phyloP scores from a whole-genome alignment of 192 early-diverging fungal species.

The Martensiomyces pterosporus region DNA sequence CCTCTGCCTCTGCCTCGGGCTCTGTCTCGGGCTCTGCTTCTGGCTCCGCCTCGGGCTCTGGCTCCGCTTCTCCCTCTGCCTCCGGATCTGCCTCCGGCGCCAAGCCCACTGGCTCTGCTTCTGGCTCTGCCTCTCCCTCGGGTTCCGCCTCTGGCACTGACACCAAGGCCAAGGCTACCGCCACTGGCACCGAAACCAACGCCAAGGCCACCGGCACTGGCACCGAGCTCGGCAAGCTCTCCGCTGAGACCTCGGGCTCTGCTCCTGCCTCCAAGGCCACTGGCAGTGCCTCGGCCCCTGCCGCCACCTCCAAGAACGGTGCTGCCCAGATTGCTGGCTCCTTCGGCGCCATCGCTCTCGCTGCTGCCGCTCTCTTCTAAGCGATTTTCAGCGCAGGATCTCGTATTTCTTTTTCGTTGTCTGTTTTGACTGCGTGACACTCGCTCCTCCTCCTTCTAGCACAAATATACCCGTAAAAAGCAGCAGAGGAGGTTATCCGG shows the following conservation, averaged over 20 bases:
- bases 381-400: neutral
- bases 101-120: neutral
- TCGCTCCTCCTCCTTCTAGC: too few species aligned
- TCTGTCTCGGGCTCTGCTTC: slow-evolving; percentile 1
- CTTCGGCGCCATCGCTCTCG: slow-evolving; percentile 24
- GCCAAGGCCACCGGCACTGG: neutral
- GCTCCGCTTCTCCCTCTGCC: neutral
- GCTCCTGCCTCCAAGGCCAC: neutral
- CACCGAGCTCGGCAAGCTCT: slow-evolving; percentile 4
- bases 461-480: too few species aligned
- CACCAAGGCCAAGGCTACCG: slow-evolving; percentile 4
- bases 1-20: neutral
- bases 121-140: neutral
- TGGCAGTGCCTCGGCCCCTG: too few species aligned
- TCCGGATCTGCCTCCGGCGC: slow-evolving; percentile 4
- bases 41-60: slow-evolving; percentile 1
- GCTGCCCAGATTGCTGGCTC: slow-evolving; percentile 22
- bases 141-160: neutral
- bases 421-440: too few species aligned
- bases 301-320: slow-evolving; percentile 1
- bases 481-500: too few species aligned
- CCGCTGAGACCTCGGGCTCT: slow-evolving; percentile 1
- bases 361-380: slow-evolving; percentile 45
- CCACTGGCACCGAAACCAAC: neutral
- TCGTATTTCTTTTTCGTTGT: slow-evolving; percentile 5